Conservation (phyloP, 805 yeast species). For the Zygoascus flipseniorum region DNA sequence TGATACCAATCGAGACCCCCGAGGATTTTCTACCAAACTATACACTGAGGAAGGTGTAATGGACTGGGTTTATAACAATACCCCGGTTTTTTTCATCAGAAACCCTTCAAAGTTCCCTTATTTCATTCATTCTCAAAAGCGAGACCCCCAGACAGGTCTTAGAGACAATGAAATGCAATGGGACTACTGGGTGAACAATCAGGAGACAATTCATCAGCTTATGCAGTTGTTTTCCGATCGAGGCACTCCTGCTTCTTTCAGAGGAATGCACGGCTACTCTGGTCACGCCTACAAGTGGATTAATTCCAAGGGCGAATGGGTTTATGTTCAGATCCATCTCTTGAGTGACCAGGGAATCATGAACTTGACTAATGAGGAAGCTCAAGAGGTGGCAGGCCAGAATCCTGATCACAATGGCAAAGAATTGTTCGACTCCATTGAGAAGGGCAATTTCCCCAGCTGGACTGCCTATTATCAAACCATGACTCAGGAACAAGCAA, state of each 20-base stretch:
- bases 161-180: constrained; percentile 78
- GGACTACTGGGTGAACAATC: constrained; percentile 71
- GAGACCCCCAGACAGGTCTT: constrained; percentile 71
- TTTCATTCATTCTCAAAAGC: constrained; percentile 82
- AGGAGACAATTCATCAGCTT: constrained; percentile 68
- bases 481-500: constrained; percentile 77
- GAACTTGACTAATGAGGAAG: constrained; percentile 31
- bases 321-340: constrained; percentile 71
- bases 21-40: constrained; percentile 75
- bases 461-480: constrained; percentile 84
- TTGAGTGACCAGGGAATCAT: constrained; percentile 54
- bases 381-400: constrained; percentile 44
- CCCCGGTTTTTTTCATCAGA: constrained; percentile 77
- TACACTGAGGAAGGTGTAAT: constrained; percentile 79
- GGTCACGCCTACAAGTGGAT: constrained; percentile 78
- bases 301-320: constrained; percentile 63
- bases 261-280: constrained; percentile 79
- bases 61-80: constrained; percentile 80
- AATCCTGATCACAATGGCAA: constrained; percentile 78
- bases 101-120: constrained; percentile 83
- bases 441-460: constrained; percentile 66
- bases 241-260: constrained; percentile 69
- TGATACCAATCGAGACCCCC: constrained; percentile 79
- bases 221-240: constrained; percentile 68
- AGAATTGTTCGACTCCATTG: constrained; percentile 73